Evolutionary conservation across 164 flowering plant genomes (phyloP).

Genomic region (Aristolochia fimbriata): DNA sequence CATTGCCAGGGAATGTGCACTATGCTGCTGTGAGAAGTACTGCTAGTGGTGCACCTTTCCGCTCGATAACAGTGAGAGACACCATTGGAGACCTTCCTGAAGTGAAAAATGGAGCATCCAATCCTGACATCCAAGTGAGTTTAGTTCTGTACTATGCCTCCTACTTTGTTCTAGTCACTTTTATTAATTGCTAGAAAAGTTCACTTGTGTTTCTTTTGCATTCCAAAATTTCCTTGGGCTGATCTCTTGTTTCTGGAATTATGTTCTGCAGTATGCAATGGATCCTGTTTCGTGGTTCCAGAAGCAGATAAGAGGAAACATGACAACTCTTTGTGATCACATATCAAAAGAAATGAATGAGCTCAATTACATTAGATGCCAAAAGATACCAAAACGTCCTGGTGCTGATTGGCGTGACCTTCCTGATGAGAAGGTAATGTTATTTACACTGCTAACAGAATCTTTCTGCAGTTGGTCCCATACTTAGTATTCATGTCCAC

Average conservation of each 20-base stretch:
- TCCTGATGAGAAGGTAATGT: slow-evolving; percentile 73
- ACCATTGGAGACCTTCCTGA: slow-evolving; percentile 88
- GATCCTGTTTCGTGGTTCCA: slow-evolving; percentile 89
- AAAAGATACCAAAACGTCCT: slow-evolving; percentile 73
- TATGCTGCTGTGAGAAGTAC: slow-evolving; percentile 88
- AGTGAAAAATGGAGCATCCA: slow-evolving; percentile 49
- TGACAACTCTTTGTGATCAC: slow-evolving; percentile 51
- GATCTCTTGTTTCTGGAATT: not conserved
- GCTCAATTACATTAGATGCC: slow-evolving; percentile 67
- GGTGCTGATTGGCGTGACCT: slow-evolving; percentile 96
- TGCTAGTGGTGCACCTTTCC: slow-evolving; percentile 78
- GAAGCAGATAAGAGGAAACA: slow-evolving; percentile 62
- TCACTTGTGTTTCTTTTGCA: not conserved
- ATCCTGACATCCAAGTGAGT: not conserved
- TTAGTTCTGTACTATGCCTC: slow-evolving; percentile 25
- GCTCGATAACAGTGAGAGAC: slow-evolving; percentile 59
- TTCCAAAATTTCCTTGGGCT: not conserved
- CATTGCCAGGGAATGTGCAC: slow-evolving; percentile 36
- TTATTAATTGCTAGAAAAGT: not conserved
- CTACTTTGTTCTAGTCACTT: not conserved
- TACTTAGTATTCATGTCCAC: not conserved
- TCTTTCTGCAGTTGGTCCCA: not conserved
- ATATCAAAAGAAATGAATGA: slow-evolving; percentile 95
- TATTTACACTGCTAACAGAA: not conserved
- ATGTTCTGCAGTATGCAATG: slow-evolving; percentile 40